Evolutionary conservation across 345 rosid species (phyloP).

Genomic region (Cardiospermum halicacabum): DNA sequence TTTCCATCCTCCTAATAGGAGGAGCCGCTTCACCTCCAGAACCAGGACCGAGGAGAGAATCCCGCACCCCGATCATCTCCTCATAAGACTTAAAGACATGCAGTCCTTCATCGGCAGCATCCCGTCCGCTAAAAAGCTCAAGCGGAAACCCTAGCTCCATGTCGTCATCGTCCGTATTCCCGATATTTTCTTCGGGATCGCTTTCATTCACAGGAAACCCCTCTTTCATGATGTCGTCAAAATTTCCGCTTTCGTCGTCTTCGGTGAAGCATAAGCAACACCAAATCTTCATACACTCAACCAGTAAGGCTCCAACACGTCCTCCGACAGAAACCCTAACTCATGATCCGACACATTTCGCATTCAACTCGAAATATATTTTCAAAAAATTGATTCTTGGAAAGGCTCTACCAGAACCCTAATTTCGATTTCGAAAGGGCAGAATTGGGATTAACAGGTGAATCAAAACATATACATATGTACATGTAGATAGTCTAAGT

Average conservation of each 20-base stretch:
- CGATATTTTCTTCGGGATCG: constrained; percentile 27
- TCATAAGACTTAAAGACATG: constrained; percentile 30
- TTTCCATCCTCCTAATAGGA: constrained; percentile 3
- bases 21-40: constrained; percentile 25
- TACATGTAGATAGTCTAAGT: background rate
- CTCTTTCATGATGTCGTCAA: constrained; percentile 28
- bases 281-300: constrained; percentile 87
- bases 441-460: background rate
- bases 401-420: constrained; percentile 7
- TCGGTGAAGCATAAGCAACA: constrained; percentile 64
- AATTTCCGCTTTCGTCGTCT: constrained; percentile 33
- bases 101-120: constrained; percentile 10
- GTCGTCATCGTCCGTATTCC: constrained; percentile 7
- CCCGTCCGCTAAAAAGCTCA: background rate
- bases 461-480: constrained; percentile 11
- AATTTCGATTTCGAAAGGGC: background rate
- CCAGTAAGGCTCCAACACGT: constrained; percentile 3
- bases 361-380: too few species aligned
- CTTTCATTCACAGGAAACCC: constrained; percentile 28
- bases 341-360: constrained; percentile 54
- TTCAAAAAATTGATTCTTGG: too few species aligned
- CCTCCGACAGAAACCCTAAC: constrained; percentile 32
- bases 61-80: constrained; percentile 29
- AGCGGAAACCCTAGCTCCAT: constrained; percentile 4
- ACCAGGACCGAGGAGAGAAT: constrained; percentile 7